Evolutionary conservation across 192 early-diverging fungal genomes (phyloP).

Genomic region (Haplosporangium gracile): DNA sequence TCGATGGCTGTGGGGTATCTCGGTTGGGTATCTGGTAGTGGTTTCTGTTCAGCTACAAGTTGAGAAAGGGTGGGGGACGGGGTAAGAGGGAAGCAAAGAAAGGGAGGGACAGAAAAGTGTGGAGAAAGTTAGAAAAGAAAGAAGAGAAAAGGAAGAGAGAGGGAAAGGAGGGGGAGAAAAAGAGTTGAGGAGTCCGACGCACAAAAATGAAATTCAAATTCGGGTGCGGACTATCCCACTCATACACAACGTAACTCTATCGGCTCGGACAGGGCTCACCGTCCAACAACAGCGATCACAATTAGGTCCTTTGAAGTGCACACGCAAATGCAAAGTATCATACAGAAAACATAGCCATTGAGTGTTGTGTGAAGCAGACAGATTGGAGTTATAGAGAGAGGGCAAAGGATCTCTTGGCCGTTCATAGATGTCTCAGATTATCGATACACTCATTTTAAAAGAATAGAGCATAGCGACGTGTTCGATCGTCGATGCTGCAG

Average conservation of each 20-base stretch:
- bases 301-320: too few species aligned
- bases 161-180: neutral
- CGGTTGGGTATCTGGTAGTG: neutral
- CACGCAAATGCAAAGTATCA: too few species aligned
- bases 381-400: too few species aligned
- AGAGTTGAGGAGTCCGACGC: neutral
- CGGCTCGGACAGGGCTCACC: slow-evolving; percentile 7
- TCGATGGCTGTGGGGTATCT: neutral
- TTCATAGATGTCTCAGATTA: too few species aligned
- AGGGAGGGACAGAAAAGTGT: neutral
- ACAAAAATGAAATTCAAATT: neutral
- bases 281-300: neutral
- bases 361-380: too few species aligned
- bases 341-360: too few species aligned
- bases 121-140: neutral
- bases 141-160: neutral
- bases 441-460: too few species aligned
- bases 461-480: too few species aligned
- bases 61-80: neutral
- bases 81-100: neutral
- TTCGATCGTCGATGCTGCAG: too few species aligned
- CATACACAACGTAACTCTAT: neutral
- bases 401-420: too few species aligned
- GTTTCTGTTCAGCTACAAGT: neutral
- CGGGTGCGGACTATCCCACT: neutral